These are phyloP conservation scores for Aspergillus steynii DNA, from an alignment of 495 filamentous ascomycete species.

Conservation along the genomic window DNA sequence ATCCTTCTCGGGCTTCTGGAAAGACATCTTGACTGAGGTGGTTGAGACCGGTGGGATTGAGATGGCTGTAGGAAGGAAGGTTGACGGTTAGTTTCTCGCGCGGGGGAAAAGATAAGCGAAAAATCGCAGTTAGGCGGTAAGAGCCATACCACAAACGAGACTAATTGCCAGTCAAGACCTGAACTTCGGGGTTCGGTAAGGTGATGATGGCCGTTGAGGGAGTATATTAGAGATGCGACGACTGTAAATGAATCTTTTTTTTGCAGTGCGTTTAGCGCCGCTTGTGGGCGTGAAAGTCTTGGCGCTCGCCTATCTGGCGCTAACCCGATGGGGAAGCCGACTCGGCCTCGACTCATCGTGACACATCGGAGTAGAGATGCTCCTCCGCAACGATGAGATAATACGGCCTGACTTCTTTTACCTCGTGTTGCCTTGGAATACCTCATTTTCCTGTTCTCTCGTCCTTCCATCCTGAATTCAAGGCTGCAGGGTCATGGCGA, in stretches of 20 bases:
- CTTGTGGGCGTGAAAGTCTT: conserved; percentile 44
- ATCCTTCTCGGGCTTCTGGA: conserved; percentile 95
- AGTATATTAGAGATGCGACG: conserved; percentile 31
- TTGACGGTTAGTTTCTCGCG: conserved; percentile 12
- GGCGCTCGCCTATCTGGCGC: conserved; percentile 44
- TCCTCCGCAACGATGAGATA: too few species aligned
- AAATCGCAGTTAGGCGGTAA: neutral
- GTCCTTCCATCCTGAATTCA: neutral
- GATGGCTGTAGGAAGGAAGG: conserved; percentile 12
- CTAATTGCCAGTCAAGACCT: conserved; percentile 58
- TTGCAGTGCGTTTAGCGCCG: conserved; percentile 12
- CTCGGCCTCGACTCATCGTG: neutral
- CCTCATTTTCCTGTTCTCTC: neutral
- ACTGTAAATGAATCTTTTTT: conserved; percentile 18
- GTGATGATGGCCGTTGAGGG: conserved; percentile 66
- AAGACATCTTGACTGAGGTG: conserved; percentile 72
- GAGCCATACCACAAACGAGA: conserved; percentile 27
- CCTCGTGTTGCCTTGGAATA: neutral
- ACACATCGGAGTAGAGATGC: neutral
- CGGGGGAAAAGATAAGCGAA: neutral
- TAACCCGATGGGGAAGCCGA: conserved; percentile 28
- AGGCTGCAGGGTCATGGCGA: conserved; percentile 32
- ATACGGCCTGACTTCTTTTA: neutral
- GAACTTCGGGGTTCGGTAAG: conserved; percentile 72
- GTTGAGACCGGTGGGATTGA: conserved; percentile 28